Evolutionary conservation across 31 red algal species (phyloP), one percentile per base, ranked within the genome.

Genomic region (Endocladia muricata): DNA sequence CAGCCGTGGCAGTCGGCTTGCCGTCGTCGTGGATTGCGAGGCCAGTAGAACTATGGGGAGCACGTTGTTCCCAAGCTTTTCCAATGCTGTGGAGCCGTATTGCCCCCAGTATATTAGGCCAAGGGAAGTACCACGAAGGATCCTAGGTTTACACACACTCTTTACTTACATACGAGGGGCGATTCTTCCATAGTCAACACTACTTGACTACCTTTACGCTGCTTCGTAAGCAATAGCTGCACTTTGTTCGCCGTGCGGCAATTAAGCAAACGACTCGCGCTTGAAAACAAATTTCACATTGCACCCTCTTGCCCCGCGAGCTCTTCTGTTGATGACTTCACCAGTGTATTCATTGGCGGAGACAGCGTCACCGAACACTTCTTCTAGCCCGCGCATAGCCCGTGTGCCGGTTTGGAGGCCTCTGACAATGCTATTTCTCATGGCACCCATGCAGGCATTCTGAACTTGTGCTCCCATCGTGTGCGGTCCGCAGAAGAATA

Each of bases 401-500:
- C 64, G 59, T 35, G 69, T 61, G 17, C 81, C 81, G 64, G 52
- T 55, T 34, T 86, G 90, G 70, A 93, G 44, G 9, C 90, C 90
- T 2, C 82, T 41, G 4, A 93, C 82, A 70, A 93, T 93, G 55
- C 82, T 86, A 52, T 82, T 86, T 2, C 90, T 78, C 90, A 93
- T 93, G 0, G 90, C 90, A 11, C 64, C 41, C 81, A 86, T 85
- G 29, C 66, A 84, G n/a, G 91, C 82, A 32, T 65, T 30, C 55
- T 88, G 82, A 37, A 96, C 93, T 1, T 77, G 72, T 42, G 75
- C 63, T 34, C 68, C 93, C 83, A 96, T 88, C 33, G 75, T 41
- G 19, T 64, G 55, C 56, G 93, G 83, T 2, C 93, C 93, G 60
- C 93, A 96, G 70, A 91, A 91, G 78, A 96, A 96, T 55, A 96